Base-by-base conservation (phyloP, 208 protist genomes). In the Crithidia brevicula region DNA sequence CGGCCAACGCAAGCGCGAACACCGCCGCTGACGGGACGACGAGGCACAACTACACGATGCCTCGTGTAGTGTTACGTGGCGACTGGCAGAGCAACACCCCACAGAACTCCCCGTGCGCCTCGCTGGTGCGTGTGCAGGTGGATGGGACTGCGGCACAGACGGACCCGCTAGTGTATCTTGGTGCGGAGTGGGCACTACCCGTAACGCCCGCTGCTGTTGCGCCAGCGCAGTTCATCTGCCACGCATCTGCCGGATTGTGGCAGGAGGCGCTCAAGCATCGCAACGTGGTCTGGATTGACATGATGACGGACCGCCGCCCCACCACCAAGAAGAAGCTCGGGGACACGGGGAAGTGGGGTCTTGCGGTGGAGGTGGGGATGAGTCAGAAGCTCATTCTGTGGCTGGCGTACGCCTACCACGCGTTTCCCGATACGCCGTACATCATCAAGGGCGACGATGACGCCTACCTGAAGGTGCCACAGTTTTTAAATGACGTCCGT, bases 391-490 rank as follows among this genome's bases (percentile, higher is more conserved):
- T 65, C 18, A 59, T 72, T 20, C 9, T 76, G 10, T 79, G 70
- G 74, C 72, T 81, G 53, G 34, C 67, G 3, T 66, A 77, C 36
- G 67, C 67, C 52, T 61, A 81, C 49, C 40, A 53, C 34, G 18
- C 67, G 1, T 86, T 83, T 34, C 69, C 71, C 25, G 49, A 72
- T 36, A 68, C 67, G 20, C 33, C 42, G 40, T 86, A 72, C 51
- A 40, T 86, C 23, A 67, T 61, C 42, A 86, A 82, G 57, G 71
- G 76, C 27, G 81, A 86, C 34, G 81, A 86, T 58, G 81, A 86
- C 61, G 67, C 66, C n/a, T 87, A 80, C 42, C 16, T 82, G 36
- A 74, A 70, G 50, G 77, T 87, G 58, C 81, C 81, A 51, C 73
- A 87, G 66, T 81, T 69, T 34, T 63, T 87, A 23, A 59, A 66